These are phyloP conservation scores for Nicotiana benthamiana DNA, from an alignment of 257 asterid genomes.

Conservation along the genomic window DNA sequence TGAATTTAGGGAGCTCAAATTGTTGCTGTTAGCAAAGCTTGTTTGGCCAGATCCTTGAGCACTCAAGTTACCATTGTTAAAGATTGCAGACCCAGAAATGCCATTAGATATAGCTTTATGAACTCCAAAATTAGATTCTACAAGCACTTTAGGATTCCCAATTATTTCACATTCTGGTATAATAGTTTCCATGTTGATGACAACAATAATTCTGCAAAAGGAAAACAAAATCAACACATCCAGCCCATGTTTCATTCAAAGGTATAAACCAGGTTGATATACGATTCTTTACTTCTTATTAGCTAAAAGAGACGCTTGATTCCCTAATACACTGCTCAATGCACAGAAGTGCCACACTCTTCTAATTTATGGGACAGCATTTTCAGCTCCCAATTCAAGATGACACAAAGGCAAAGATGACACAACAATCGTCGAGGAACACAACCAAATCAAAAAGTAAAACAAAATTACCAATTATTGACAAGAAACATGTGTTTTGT, in stretches of 20 bases:
- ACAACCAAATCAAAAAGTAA: background rate
- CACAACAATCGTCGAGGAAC: background rate
- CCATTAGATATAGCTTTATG: conserved; percentile 34
- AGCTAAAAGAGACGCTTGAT: background rate
- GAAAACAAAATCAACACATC: conserved; percentile 6
- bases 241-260: background rate
- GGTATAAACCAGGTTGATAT: background rate
- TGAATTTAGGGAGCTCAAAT: conserved; percentile 26
- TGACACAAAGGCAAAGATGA: background rate
- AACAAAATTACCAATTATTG: background rate
- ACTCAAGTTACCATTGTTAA: conserved; percentile 25
- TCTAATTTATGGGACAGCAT: background rate
- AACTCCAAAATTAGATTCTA: conserved; percentile 36
- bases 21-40: conserved; percentile 25
- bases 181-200: conserved; percentile 82
- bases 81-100: conserved; percentile 25
- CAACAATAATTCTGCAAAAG: conserved; percentile 72
- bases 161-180: conserved; percentile 63
- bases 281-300: background rate
- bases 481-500: background rate
- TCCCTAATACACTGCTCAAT: background rate
- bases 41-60: conserved; percentile 30
- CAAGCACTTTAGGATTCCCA: conserved; percentile 52
- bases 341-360: conserved; percentile 3
- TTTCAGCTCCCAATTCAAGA: background rate